phyloP scores from a whole-genome alignment of 106 monocot species.

The Cymbidium sinense region DNA sequence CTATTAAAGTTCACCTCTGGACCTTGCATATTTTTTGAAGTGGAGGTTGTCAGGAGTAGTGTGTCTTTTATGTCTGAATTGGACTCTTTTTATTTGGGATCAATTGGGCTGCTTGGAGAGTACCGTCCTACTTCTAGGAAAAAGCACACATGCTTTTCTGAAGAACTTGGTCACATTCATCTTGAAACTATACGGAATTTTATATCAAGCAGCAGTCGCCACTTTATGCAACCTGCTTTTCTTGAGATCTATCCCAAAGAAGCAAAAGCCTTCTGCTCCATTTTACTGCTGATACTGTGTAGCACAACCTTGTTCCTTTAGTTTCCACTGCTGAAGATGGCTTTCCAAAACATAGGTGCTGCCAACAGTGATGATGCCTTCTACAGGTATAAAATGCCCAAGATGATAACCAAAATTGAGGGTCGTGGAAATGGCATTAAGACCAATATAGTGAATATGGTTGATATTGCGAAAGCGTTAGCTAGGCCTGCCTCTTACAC shows the following conservation, averaged over 20 bases:
- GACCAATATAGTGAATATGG: slow-evolving; percentile 86
- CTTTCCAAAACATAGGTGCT: slow-evolving; percentile 73
- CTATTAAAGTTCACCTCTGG: neutral
- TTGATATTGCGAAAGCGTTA: slow-evolving; percentile 74
- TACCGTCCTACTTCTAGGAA: slow-evolving; percentile 24
- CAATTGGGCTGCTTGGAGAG: slow-evolving; percentile 31
- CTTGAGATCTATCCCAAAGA: slow-evolving; percentile 2
- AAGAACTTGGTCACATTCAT: slow-evolving; percentile 1
- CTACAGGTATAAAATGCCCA: slow-evolving; percentile 88
- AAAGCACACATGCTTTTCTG: slow-evolving; percentile 7
- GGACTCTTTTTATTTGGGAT: slow-evolving; percentile 22
- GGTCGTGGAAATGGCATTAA: slow-evolving; percentile 86
- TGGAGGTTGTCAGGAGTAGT: slow-evolving; percentile 19
- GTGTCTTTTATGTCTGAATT: slow-evolving; percentile 25
- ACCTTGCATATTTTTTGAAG: slow-evolving; percentile 8
- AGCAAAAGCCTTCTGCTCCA: neutral
- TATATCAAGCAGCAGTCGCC: slow-evolving; percentile 2
- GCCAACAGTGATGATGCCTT: slow-evolving; percentile 84
- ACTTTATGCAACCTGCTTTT: slow-evolving; percentile 14
- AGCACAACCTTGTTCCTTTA: neutral
- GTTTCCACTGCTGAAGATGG: slow-evolving; percentile 34
- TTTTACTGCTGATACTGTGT: slow-evolving; percentile 11
- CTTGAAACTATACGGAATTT: neutral
- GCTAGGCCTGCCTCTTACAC: slow-evolving; percentile 68
- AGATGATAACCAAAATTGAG: slow-evolving; percentile 85